Base-by-base conservation (phyloP, 257 asterid species). In the Knoxia roxburghii region DNA sequence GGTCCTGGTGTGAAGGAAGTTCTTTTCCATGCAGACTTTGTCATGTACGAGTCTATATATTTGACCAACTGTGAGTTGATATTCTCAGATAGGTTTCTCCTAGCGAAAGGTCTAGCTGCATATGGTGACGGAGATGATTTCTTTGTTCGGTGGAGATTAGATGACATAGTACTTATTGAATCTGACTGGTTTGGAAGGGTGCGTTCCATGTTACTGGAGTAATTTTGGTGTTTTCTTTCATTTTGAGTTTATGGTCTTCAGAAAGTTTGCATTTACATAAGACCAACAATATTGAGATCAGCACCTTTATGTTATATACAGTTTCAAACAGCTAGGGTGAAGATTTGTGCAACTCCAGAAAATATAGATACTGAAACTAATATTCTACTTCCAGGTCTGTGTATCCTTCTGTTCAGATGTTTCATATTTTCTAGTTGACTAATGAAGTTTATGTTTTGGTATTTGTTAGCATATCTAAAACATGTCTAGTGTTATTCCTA, bases 101-200 rank as follows among this genome's bases (percentile, higher is more conserved):
- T 79, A 84, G 89, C 81, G 67, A 84, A 75, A 80, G 73, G 84
- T 65, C 77, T 59, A 73, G 50, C 72, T 69, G 48, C 45, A 45
- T 33, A 60, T 68, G 84, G 71, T 66, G 72, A 77, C 37, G 72
- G 48, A 53, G 79, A 57, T 71, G 74, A 56, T 12, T 80, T 78
- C 62, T 72, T 61, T 69, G 40, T 88, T 81, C 85, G 69, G 62
- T 73, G 83, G 81, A 88, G 78, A 58, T 65, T 88, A 23, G 91
- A 84, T 37, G 93, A 90, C 78, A 79, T 90, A 37, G 32, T 83
- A 65, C 77, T 67, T 65, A 86, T 90, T 72, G 88, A 90, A 80
- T 80, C 96, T 62, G 72, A 76, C 35, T 88, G 91, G 90, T 59
- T 78, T 80, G 85, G 82, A 53, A 84, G 73, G 77, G 97, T 90